These are phyloP conservation scores for Linnemannia elongata DNA, from an alignment of 192 early-diverging fungal species.

Conservation along the genomic window DNA sequence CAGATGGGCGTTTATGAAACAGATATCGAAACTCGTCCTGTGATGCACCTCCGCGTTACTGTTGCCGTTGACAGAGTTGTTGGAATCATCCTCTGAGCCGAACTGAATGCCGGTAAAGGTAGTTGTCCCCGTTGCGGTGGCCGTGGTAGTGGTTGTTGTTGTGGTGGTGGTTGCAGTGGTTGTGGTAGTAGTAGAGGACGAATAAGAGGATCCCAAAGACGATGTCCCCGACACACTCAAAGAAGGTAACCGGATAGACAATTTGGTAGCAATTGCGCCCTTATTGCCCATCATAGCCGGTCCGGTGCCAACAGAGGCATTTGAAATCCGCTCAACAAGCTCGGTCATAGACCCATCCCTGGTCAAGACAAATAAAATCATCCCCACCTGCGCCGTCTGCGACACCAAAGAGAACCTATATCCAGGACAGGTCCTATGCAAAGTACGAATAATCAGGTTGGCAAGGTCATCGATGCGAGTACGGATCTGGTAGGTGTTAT, in stretches of 20 bases:
- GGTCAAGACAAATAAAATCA: slow-evolving; percentile 55
- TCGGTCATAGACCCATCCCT: slow-evolving; percentile 47
- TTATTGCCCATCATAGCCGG: slow-evolving; percentile 57
- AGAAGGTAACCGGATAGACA: slow-evolving; percentile 32
- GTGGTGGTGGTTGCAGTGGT: background rate
- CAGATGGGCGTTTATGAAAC: slow-evolving; percentile 58
- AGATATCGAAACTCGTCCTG: slow-evolving; percentile 41
- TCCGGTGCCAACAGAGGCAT: slow-evolving; percentile 46
- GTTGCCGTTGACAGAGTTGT: background rate
- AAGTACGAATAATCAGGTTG: slow-evolving; percentile 40
- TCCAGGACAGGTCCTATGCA: slow-evolving; percentile 40
- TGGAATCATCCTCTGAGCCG: background rate
- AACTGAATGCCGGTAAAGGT: background rate
- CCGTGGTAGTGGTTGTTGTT: background rate
- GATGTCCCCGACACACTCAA: background rate
- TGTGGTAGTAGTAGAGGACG: background rate
- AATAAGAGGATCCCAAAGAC: background rate
- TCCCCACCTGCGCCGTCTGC: slow-evolving; percentile 37
- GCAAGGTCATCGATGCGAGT: slow-evolving; percentile 34
- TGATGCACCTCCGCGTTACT: background rate
- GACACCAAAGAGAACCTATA: slow-evolving; percentile 50
- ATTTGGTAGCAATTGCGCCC: slow-evolving; percentile 51
- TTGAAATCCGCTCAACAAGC: slow-evolving; percentile 33
- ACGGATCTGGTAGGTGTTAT: slow-evolving; percentile 22
- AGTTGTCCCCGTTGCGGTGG: background rate